Evolutionary conservation across 345 rosid genomes (phyloP), one percentile per base, ranked within the genome.

Genomic region (Anacardium occidentale): DNA sequence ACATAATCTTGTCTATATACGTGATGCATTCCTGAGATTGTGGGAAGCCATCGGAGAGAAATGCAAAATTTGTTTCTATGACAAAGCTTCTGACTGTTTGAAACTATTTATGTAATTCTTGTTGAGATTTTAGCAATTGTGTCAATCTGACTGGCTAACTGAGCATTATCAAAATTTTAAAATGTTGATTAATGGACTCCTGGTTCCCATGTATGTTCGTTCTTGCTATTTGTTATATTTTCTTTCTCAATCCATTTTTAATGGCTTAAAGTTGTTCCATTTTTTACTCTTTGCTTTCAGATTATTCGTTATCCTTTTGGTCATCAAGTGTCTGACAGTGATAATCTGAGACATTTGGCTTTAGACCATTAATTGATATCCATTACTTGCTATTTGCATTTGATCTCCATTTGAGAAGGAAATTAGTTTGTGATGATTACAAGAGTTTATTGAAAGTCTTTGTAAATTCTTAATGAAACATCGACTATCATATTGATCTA

Each of bases 401-500:
- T 1, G 42, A 37, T 69, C 64, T 26, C 18, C 20, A 42, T 1
- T 56, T 45, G 25, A 24, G 56, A 22, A 6, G 15, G 45, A 40
- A 51, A 37, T 58, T 63, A 25, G 80, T 83, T 83, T 0, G 20
- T 82, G 86, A 83, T 82, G 83, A 81, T 50, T 25, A 44, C 61
- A 51, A 47, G 52, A 71, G 67, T 66, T 73, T 17, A 48, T 44
- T 42, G 54, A 76, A 74, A 70, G 64, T 29, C 68, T 54, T 64
- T 53, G 9, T 56, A 20, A 58, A 18, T 62, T 75, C 81, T 80
- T 75, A 61, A 71, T 83, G 89, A 83, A 66, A 72, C 59, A 18
- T 76, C 55, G 82, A 74, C 87, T 25, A 11, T 20, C 32, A 54
- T 69, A 85, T 81, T 73, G 66, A 62, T 76, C 85, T 83, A 86